These are phyloP conservation scores for Teunomyces aglyptinius DNA, from an alignment of 805 yeast species.

Conservation along the genomic window DNA sequence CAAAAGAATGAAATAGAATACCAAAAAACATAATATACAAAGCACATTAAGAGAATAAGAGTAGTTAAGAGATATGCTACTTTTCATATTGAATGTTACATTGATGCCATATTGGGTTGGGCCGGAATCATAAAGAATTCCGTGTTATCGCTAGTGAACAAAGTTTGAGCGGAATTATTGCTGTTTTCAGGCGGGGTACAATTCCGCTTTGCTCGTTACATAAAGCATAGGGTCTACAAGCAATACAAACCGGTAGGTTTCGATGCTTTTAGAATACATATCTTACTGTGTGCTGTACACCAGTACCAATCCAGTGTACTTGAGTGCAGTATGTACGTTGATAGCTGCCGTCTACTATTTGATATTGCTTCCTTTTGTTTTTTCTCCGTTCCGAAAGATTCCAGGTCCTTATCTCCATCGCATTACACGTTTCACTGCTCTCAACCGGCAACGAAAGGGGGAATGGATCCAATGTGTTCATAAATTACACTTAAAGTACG, in stretches of 20 bases:
- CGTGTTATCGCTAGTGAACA: too few relatives aligned
- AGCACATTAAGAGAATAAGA: too few relatives aligned
- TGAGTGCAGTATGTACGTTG: neutral
- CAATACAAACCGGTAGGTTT: neutral
- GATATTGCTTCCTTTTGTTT: slow-evolving; percentile 44
- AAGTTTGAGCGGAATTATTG: neutral
- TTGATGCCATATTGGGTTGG: too few relatives aligned
- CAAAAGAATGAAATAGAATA: neutral
- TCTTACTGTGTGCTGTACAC: neutral
- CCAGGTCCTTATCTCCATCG: slow-evolving; percentile 62
- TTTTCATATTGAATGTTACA: too few relatives aligned
- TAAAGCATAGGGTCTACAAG: neutral
- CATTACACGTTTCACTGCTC: slow-evolving; percentile 34
- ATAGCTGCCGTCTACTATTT: slow-evolving; percentile 23
- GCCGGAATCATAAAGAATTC: too few relatives aligned
- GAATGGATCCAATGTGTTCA: slow-evolving; percentile 43
- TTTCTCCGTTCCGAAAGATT: slow-evolving; percentile 48
- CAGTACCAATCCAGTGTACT: neutral
- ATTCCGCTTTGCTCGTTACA: neutral
- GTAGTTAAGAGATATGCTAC: too few relatives aligned
- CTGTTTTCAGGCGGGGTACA: neutral
- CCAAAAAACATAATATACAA: too few relatives aligned
- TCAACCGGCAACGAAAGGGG: slow-evolving; percentile 44
- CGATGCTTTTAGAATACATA: neutral
- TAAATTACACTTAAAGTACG: slow-evolving; percentile 52